phyloP scores from a whole-genome alignment of 208 protist genomes.

The Trypanosoma caninum region DNA sequence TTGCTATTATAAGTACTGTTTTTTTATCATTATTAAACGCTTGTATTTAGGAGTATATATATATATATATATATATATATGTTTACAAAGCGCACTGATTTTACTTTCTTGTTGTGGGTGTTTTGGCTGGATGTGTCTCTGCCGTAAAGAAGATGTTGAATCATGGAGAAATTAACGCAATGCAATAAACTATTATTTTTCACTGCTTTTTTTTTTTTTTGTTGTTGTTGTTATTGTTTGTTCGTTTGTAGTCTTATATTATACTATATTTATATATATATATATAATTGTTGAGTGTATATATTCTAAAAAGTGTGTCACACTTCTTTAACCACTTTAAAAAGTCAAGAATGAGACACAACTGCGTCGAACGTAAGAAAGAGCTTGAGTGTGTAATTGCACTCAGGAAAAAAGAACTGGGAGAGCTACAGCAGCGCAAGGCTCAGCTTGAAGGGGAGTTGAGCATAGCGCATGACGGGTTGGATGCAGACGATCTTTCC shows the following conservation, averaged over 20 bases:
- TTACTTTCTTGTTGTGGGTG: too few species aligned
- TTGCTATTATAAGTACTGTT: not conserved
- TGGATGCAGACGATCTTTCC: constrained; percentile 42
- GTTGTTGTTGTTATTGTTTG: constrained; percentile 2
- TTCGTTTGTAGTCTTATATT: constrained; percentile 6
- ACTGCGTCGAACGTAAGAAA: constrained; percentile 46
- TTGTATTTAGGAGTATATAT: too few species aligned
- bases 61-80: too few species aligned
- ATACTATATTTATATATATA: not conserved
- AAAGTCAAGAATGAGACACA: constrained; percentile 39
- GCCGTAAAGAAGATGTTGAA: too few species aligned
- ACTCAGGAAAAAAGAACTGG: constrained; percentile 60
- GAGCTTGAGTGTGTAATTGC: constrained; percentile 64
- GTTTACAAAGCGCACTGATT: too few species aligned
- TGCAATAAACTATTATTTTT: not conserved
- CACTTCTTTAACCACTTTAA: too few species aligned
- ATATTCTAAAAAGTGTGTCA: too few species aligned
- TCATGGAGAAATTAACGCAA: too few species aligned
- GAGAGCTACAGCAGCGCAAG: constrained; percentile 52
- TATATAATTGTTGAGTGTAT: too few species aligned
- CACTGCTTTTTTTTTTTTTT: not conserved
- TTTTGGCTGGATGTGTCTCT: too few species aligned
- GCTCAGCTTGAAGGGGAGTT: constrained; percentile 46
- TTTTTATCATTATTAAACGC: too few species aligned
- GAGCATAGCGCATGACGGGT: constrained; percentile 19